Evolutionary conservation across 2,329 filamentous ascomycete genomes (phyloP).

Genomic region (Aureobasidium namibiae): DNA sequence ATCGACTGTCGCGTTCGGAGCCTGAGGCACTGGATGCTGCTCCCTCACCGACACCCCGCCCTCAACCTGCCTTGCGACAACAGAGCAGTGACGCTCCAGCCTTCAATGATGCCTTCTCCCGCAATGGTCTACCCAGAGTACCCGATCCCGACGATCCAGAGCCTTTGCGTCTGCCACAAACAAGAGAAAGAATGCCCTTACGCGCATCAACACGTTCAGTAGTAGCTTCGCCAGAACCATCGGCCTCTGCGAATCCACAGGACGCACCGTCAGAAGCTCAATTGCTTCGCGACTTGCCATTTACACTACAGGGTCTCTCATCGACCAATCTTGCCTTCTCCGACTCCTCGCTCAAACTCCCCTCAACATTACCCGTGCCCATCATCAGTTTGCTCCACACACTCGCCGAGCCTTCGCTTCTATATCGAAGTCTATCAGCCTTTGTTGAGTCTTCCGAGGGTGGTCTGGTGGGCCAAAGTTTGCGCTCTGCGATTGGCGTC

Average conservation of each 20-base stretch:
- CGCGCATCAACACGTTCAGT: conserved; percentile 6
- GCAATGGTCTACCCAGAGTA: conserved; percentile 35
- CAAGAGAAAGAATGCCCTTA: conserved; percentile 9
- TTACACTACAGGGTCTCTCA: conserved; percentile 85
- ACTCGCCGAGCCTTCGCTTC: conserved; percentile 83
- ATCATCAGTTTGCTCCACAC: conserved; percentile 81
- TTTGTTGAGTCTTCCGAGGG: conserved; percentile 77
- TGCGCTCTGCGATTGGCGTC: conserved; percentile 74
- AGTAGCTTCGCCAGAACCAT: conserved; percentile 2
- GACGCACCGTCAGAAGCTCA: conserved; percentile 31
- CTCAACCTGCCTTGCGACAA: neutral
- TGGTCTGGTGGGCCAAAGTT: conserved; percentile 83
- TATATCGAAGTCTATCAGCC: conserved; percentile 71
- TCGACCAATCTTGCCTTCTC: conserved; percentile 76
- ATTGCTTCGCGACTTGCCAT: conserved; percentile 65
- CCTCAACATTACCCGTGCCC: conserved; percentile 70
- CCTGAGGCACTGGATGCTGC: neutral
- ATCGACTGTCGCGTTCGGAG: conserved; percentile 60
- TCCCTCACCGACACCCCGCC: neutral
- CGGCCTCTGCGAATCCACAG: neutral
- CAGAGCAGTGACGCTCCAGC: conserved; percentile 18
- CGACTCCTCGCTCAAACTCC: conserved; percentile 63
- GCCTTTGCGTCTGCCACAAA: conserved; percentile 18
- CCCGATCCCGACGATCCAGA: conserved; percentile 20
- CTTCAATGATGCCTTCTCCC: conserved; percentile 42